Evolutionary conservation across 2,329 filamentous ascomycete genomes (phyloP).

Genomic region (Beauveria scarabaeidicola): DNA sequence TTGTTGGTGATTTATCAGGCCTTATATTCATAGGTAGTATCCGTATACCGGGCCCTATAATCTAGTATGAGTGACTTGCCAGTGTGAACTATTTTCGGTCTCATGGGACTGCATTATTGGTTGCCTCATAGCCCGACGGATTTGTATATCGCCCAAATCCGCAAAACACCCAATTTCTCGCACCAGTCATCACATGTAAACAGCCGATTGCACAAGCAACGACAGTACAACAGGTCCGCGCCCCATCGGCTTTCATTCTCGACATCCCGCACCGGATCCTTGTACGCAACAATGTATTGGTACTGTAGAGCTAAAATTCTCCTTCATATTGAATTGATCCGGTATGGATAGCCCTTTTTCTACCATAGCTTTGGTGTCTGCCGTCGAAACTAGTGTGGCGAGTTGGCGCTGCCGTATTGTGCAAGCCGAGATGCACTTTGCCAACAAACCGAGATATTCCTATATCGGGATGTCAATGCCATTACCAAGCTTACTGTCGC

Average conservation of each 20-base stretch:
- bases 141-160: background rate
- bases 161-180: background rate
- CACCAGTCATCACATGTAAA: background rate
- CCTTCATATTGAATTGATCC: background rate
- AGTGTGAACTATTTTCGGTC: too few species aligned
- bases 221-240: too few species aligned
- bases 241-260: background rate
- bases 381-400: background rate
- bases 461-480: constrained; percentile 4
- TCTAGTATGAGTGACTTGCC: too few species aligned
- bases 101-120: too few species aligned
- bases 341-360: too few species aligned
- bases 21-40: too few species aligned
- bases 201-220: background rate
- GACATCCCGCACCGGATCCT: background rate
- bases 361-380: background rate
- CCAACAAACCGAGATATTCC: constrained; percentile 10
- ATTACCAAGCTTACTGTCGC: background rate
- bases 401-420: background rate
- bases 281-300: background rate
- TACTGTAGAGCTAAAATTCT: background rate
- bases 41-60: too few species aligned
- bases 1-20: too few species aligned
- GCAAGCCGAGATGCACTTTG: background rate
- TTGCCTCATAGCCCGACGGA: too few species aligned